Conservation (phyloP, 192 early-diverging fungal species). For the Backusella liffmaniae region DNA sequence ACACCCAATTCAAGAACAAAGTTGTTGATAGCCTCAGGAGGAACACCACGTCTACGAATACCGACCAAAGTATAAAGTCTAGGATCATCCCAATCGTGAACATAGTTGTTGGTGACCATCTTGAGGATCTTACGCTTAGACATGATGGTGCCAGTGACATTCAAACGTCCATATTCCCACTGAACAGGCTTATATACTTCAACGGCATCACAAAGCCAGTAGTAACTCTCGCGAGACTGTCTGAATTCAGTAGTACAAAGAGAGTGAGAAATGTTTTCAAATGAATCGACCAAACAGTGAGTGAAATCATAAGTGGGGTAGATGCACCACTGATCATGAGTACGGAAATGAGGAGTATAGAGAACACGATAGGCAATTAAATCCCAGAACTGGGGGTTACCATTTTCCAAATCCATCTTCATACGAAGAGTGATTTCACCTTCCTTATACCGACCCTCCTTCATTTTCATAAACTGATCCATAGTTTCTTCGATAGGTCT, state of each 20-base stretch:
- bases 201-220: constrained; percentile 98
- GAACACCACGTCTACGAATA: constrained; percentile 95
- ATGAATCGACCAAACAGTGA: constrained; percentile 97
- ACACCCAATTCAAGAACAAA: constrained; percentile 96
- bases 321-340: constrained; percentile 93
- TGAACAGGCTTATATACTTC: constrained; percentile 99
- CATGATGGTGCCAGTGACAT: constrained; percentile 90
- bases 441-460: constrained; percentile 93
- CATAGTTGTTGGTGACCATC: constrained; percentile 78
- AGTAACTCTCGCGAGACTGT: constrained; percentile 93
- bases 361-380: constrained; percentile 95
- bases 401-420: constrained; percentile 99
- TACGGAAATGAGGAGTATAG: constrained; percentile 90
- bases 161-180: constrained; percentile 98
- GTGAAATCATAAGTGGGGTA: constrained; percentile 99
- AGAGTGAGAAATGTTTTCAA: constrained; percentile 99
- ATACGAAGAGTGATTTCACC: constrained; percentile 92
- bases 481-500: constrained; percentile 92
- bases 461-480: constrained; percentile 96
- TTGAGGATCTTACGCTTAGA: constrained; percentile 97
- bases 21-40: constrained; percentile 95
- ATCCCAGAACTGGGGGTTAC: constrained; percentile 99
- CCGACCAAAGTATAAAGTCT: constrained; percentile 94
- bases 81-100: constrained; percentile 94
- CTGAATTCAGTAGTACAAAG: constrained; percentile 97